A percentile compares a stretch with the other conserved stretches of the same genome.
Evolutionary conservation across 257 asterid genomes (phyloP).

Genomic region (Gentiana dahurica): DNA sequence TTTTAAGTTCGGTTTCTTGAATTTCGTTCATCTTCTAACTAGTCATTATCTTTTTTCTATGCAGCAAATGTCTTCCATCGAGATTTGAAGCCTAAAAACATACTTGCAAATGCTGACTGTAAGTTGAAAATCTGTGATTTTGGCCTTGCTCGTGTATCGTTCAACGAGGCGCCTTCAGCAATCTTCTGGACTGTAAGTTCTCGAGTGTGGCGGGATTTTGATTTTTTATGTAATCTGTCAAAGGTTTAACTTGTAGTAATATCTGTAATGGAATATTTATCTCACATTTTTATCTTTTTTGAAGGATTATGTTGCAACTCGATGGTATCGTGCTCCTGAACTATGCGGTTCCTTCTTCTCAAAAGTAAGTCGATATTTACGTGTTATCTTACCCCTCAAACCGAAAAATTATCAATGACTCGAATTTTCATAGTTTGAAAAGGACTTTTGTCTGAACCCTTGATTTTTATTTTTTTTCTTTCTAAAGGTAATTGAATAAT

Average conservation of each 20-base stretch:
- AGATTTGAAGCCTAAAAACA: constrained; percentile 20
- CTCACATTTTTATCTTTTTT: constrained; percentile 12
- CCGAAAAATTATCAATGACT: too few species aligned
- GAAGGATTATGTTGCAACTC: constrained; percentile 96
- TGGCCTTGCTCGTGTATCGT: constrained; percentile 47
- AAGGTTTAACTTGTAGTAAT: background rate
- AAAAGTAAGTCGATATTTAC: constrained; percentile 48
- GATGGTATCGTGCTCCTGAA: constrained; percentile 99
- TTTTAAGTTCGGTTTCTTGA: constrained; percentile 1
- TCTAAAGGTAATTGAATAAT: too few species aligned
- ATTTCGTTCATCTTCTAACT: background rate
- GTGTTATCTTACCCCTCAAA: background rate
- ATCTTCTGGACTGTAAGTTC: constrained; percentile 86
- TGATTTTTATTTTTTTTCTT: too few species aligned
- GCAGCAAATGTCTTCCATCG: constrained; percentile 20
- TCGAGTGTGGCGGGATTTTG: constrained; percentile 1
- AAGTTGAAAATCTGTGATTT: constrained; percentile 20
- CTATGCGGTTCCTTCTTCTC: constrained; percentile 96
- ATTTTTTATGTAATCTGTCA: background rate
- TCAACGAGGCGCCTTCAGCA: constrained; percentile 95
- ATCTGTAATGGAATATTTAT: background rate
- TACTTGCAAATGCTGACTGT: constrained; percentile 20
- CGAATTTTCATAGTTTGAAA: too few species aligned
- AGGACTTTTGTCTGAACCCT: too few species aligned
- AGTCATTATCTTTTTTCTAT: constrained; percentile 5